Percentiles rank a stretch among this genome's conserved stretches.
phyloP scores from a whole-genome alignment of 1,284 basidiomycete species.

The Puccinia brachypodii region DNA sequence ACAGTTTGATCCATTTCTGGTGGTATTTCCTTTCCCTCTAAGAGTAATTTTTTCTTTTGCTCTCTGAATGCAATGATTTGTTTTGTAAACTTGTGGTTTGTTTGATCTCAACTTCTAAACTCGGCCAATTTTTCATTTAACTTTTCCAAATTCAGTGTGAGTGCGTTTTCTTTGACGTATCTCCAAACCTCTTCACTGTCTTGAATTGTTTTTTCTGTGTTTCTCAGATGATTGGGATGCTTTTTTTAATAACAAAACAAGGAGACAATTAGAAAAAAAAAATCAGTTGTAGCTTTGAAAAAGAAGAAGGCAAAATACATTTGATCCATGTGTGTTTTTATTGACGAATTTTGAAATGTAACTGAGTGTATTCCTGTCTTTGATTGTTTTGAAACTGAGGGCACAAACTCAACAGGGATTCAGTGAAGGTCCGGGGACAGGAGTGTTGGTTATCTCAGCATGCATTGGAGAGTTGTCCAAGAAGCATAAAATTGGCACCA shows the following conservation, averaged over 20 bases:
- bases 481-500: neutral
- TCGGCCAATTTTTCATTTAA: neutral
- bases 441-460: slow-evolving; percentile 4
- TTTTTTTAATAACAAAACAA: neutral
- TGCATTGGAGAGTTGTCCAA: slow-evolving; percentile 10
- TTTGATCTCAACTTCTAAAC: neutral
- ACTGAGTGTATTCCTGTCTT: neutral
- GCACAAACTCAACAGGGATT: neutral
- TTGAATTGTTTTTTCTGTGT: neutral
- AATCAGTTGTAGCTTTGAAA: neutral
- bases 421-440: neutral
- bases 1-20: neutral
- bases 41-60: neutral
- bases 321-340: neutral
- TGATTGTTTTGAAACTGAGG: neutral
- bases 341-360: neutral
- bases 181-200: neutral
- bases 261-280: neutral
- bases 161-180: neutral
- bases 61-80: neutral
- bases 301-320: neutral
- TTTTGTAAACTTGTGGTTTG: neutral
- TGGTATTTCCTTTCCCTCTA: neutral
- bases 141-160: neutral
- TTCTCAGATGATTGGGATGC: neutral